A percentile compares a stretch with the other conserved stretches of the same genome.
Conservation (phyloP, 2,329 filamentous ascomycete genomes). For the Ophiostoma perfectum region DNA sequence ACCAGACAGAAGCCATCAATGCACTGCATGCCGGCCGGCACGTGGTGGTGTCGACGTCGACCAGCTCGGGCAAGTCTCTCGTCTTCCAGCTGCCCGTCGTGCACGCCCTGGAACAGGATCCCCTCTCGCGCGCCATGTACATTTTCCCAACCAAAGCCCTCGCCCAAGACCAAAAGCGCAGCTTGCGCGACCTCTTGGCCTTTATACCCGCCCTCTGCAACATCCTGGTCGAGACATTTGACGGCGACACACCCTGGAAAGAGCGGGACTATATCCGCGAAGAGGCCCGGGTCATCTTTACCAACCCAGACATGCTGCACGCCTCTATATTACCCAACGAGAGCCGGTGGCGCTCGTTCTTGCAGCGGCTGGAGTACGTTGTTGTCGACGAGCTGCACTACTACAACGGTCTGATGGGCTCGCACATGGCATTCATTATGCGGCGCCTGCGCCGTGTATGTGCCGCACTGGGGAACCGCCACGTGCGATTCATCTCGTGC, state of each 20-base stretch:
- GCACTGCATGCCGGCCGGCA: slow-evolving; percentile 73
- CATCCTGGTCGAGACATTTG: slow-evolving; percentile 82
- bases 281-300: slow-evolving; percentile 88
- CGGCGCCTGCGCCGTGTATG: slow-evolving; percentile 80
- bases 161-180: slow-evolving; percentile 88
- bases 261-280: slow-evolving; percentile 77
- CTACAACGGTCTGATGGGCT: slow-evolving; percentile 91
- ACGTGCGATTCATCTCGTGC: slow-evolving; percentile 87
- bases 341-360: slow-evolving; percentile 76
- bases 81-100: slow-evolving; percentile 95
- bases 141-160: slow-evolving; percentile 97
- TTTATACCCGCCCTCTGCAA: slow-evolving; percentile 75
- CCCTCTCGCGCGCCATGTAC: slow-evolving; percentile 79
- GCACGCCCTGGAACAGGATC: slow-evolving; percentile 74
- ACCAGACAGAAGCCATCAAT: slow-evolving; percentile 93
- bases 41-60: slow-evolving; percentile 90
- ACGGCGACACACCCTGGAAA: slow-evolving; percentile 84
- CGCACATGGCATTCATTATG: slow-evolving; percentile 94
- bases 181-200: slow-evolving; percentile 74
- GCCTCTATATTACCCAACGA: slow-evolving; percentile 91
- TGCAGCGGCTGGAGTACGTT: slow-evolving; percentile 83
- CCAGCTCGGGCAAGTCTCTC: slow-evolving; percentile 93
- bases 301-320: slow-evolving; percentile 97
- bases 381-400: slow-evolving; percentile 91
- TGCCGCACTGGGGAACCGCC: slow-evolving; percentile 78